phyloP scores from a whole-genome alignment of 176 grass and related monocot species.

The Aegilops tauschii region DNA sequence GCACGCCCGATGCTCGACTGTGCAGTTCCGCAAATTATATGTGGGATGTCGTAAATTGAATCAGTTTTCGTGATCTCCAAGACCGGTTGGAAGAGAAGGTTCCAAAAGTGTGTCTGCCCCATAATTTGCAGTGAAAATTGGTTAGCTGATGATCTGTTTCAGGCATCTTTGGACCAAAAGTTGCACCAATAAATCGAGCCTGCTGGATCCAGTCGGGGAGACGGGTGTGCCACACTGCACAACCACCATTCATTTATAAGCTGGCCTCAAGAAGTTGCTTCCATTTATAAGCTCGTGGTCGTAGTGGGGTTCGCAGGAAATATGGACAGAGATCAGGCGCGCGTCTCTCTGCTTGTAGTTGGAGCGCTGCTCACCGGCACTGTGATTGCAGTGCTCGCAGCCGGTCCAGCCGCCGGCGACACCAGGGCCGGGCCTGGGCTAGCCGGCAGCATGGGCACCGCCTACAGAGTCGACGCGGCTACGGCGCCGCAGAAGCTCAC shows the following conservation, averaged over 20 bases:
- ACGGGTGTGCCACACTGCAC: neutral
- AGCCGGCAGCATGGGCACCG: neutral
- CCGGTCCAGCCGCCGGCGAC: neutral
- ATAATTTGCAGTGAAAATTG: conserved; percentile 18
- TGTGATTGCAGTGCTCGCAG: neutral
- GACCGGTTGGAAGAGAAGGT: neutral
- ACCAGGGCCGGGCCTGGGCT: neutral
- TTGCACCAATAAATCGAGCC: neutral
- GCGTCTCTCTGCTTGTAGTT: neutral
- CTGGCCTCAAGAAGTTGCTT: neutral
- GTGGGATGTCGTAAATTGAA: neutral
- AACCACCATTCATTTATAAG: neutral
- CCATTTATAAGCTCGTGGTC: conserved; percentile 6
- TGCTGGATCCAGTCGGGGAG: neutral
- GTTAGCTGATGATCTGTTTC: conserved; percentile 12
- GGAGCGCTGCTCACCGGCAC: neutral
- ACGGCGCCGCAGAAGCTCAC: neutral
- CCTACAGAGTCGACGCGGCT: neutral
- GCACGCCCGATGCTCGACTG: no score
- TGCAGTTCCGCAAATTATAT: neutral
- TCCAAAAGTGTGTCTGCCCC: neutral
- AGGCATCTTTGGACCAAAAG: neutral
- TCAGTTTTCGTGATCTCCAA: neutral
- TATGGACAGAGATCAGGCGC: neutral
- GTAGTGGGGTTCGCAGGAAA: neutral